These are phyloP conservation scores for Purpureocillium takamizusanense DNA, from an alignment of 2,329 filamentous ascomycete genomes.

Conservation along the genomic window DNA sequence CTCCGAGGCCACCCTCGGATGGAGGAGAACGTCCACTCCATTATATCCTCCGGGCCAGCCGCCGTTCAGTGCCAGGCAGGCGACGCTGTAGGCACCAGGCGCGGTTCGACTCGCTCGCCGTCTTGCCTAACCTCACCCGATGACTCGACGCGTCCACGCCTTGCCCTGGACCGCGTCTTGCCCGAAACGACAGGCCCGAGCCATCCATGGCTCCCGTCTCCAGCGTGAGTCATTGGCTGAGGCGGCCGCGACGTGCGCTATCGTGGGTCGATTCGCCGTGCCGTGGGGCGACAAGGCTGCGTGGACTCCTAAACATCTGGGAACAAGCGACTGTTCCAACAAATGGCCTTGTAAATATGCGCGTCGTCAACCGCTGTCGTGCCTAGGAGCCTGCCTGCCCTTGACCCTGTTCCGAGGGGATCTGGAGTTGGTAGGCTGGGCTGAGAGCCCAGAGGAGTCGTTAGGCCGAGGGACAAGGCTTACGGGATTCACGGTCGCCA, in stretches of 20 bases:
- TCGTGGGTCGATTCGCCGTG: slow-evolving; percentile 1
- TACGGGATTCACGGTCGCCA: background rate
- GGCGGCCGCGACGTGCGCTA: background rate
- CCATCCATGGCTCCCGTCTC: background rate
- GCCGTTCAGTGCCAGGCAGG: too few species aligned
- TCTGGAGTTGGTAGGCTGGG: background rate
- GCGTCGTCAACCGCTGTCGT: too few species aligned
- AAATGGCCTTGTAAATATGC: background rate
- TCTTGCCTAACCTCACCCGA: background rate
- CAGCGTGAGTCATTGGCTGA: slow-evolving; percentile 2
- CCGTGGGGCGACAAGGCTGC: slow-evolving; percentile 3
- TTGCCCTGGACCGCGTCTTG: background rate
- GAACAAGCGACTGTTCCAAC: background rate
- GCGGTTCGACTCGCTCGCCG: background rate
- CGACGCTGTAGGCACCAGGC: slow-evolving; percentile 2
- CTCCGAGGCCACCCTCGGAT: slow-evolving; percentile 1
- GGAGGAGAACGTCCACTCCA: background rate
- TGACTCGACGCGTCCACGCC: background rate
- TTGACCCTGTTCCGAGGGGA: too few species aligned
- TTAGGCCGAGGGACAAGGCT: slow-evolving; percentile 1
- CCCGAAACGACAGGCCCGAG: background rate
- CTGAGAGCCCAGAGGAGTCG: too few species aligned
- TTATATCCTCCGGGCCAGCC: background rate
- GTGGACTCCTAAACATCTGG: background rate
- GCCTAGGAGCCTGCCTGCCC: too few species aligned